phyloP scores from a whole-genome alignment of 371 early-diverging fungal species.

The Syncephalastrum sp. region DNA sequence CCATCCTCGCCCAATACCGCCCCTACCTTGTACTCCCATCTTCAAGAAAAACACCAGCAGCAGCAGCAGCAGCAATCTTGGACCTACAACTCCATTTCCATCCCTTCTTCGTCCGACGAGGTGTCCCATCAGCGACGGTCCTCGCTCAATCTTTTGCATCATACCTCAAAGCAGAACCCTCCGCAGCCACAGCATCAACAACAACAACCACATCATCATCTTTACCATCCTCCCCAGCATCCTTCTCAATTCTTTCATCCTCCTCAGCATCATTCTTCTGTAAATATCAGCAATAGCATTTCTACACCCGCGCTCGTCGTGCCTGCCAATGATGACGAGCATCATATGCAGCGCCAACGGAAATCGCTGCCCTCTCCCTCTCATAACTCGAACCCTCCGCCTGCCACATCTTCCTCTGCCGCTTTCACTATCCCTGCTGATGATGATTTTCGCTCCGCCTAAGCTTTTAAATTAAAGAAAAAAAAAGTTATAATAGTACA shows the following conservation, averaged over 20 bases:
- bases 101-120: conserved; percentile 12
- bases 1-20: not conserved
- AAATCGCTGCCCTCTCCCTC: not conserved
- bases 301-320: conserved; percentile 19
- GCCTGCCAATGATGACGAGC: conserved; percentile 13
- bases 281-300: conserved; percentile 3
- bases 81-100: conserved; percentile 13
- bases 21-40: conserved; percentile 6
- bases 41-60: conserved; percentile 4
- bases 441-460: conserved; percentile 13
- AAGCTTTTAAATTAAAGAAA: not conserved
- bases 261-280: too few species aligned
- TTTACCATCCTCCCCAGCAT: too few species aligned
- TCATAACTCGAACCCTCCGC: not conserved
- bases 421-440: conserved; percentile 24
- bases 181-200: too few species aligned
- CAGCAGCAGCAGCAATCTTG: not conserved
- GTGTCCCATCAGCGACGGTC: too few species aligned
- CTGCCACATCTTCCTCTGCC: not conserved
- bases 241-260: too few species aligned
- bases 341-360: conserved; percentile 6
- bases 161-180: too few species aligned
- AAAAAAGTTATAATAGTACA: not conserved
- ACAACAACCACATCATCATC: too few species aligned
- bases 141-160: too few species aligned